phyloP scores from a whole-genome alignment of 345 rosid genomes.

The Bretschneidera sinensis region DNA sequence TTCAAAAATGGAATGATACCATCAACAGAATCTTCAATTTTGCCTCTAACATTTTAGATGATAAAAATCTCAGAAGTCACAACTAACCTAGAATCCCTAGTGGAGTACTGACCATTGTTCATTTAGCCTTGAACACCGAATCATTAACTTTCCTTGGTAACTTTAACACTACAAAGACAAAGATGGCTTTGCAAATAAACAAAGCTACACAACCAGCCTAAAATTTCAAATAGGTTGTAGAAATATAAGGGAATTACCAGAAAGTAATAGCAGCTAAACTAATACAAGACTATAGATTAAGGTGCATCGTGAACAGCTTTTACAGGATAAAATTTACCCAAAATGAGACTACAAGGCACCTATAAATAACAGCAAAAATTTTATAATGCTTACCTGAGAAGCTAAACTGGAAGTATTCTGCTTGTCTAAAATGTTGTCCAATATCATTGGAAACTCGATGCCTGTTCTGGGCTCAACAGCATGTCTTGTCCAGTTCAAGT shows the following conservation, averaged over 20 bases:
- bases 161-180: neutral
- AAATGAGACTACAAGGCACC: neutral
- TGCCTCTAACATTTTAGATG: too few relatives aligned
- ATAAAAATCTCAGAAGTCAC: too few relatives aligned
- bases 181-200: neutral
- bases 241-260: neutral
- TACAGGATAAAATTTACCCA: too few relatives aligned
- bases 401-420: conserved; percentile 34
- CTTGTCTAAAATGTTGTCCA: conserved; percentile 36
- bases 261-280: neutral
- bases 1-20: too few relatives aligned
- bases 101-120: too few relatives aligned
- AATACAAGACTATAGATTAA: neutral
- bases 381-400: conserved; percentile 51
- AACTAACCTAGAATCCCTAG: too few relatives aligned
- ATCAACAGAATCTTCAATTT: too few relatives aligned
- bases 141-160: neutral
- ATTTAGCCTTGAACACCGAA: too few relatives aligned
- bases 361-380: neutral
- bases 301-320: neutral
- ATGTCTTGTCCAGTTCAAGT: conserved; percentile 44
- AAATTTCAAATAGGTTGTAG: neutral
- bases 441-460: conserved; percentile 64
- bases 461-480: conserved; percentile 77
- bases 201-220: neutral